Conservation (phyloP, 345 rosid species). For the Psidium guajava region DNA sequence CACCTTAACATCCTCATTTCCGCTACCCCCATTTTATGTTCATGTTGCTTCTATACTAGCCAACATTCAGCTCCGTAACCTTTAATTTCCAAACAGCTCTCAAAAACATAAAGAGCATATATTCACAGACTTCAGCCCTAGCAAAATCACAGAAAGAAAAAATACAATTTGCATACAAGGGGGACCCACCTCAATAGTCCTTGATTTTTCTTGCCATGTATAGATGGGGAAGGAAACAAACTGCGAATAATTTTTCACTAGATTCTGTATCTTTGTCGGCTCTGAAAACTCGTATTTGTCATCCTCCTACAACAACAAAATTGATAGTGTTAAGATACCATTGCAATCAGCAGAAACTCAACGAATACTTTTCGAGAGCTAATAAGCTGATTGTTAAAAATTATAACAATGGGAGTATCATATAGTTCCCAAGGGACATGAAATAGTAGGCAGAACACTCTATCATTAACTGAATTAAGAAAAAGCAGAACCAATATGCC, state of each 20-base stretch:
- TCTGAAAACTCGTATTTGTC: constrained; percentile 88
- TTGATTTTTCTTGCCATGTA: constrained; percentile 90
- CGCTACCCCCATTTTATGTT: no score
- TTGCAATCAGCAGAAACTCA: neutral
- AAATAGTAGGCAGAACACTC: neutral
- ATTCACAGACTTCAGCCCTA: neutral
- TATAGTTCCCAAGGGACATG: neutral
- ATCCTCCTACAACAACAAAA: constrained; percentile 39
- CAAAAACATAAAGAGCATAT: neutral
- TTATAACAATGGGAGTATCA: neutral
- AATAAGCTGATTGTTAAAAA: neutral
- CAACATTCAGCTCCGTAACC: no score
- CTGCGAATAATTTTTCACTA: constrained; percentile 95
- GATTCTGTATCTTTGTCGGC: constrained; percentile 55
- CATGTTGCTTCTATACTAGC: no score
- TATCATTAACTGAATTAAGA: neutral
- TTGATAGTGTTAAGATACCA: neutral
- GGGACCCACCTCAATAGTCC: constrained; percentile 70
- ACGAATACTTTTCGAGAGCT: neutral
- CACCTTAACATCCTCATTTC: no score
- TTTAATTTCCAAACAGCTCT: neutral
- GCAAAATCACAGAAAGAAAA: neutral
- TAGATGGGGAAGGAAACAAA: constrained; percentile 96
- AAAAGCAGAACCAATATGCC: neutral
- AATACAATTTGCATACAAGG: neutral